These are phyloP conservation scores for Wickerhamomyces rabaulensis DNA, from an alignment of 805 yeast genomes.

Conservation along the genomic window DNA sequence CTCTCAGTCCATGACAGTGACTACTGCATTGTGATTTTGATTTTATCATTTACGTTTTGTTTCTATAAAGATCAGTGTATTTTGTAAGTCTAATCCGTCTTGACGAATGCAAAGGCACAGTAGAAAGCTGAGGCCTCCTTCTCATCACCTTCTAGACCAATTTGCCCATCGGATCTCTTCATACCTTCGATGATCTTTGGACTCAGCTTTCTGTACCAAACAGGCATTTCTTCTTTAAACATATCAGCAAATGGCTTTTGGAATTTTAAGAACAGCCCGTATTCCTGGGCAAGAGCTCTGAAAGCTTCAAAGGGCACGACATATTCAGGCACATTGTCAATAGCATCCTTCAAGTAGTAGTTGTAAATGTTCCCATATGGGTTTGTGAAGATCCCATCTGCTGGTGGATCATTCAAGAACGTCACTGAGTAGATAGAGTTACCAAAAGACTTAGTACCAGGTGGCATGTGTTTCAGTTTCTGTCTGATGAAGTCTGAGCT, in stretches of 20 bases:
- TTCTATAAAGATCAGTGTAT: background rate
- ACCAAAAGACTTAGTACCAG: conserved; percentile 69
- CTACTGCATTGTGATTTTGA: conserved; percentile 68
- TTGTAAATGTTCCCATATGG: conserved; percentile 83
- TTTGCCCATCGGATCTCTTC: conserved; percentile 69
- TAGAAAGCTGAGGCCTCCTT: conserved; percentile 85
- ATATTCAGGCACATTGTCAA: conserved; percentile 93
- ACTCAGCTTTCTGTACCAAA: conserved; percentile 50
- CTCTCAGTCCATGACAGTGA: conserved; percentile 93
- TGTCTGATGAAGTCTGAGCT: conserved; percentile 77
- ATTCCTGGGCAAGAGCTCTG: conserved; percentile 78
- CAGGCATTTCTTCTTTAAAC: conserved; percentile 74
- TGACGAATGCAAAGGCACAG: conserved; percentile 77
- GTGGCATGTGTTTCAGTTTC: conserved; percentile 48
- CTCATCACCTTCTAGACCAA: conserved; percentile 86
- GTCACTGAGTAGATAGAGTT: conserved; percentile 77
- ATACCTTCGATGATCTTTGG: conserved; percentile 65
- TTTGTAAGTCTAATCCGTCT: conserved; percentile 15
- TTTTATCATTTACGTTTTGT: background rate
- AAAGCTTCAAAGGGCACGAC: conserved; percentile 92
- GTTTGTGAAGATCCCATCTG: conserved; percentile 62
- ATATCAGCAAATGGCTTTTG: conserved; percentile 77
- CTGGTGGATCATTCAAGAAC: conserved; percentile 76
- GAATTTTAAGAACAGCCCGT: conserved; percentile 64
- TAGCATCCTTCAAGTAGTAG: conserved; percentile 85